These are phyloP conservation scores for Phaeotremella skinneri DNA, from an alignment of 768 basidiomycete species.

Conservation along the genomic window DNA sequence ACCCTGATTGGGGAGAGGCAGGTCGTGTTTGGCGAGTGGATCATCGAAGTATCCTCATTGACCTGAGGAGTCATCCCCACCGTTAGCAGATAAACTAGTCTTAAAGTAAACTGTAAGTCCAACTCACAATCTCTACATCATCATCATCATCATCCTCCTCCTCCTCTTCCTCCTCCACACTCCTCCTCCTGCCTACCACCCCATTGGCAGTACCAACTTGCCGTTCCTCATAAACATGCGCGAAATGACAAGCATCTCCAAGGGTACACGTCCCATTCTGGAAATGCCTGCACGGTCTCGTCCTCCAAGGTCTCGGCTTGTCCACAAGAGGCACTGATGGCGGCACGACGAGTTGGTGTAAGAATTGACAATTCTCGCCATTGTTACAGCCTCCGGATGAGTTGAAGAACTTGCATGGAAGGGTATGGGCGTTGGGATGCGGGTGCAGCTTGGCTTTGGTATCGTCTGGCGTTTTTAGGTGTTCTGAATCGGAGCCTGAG, in stretches of 20 bases:
- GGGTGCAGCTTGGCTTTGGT: conserved; percentile 7
- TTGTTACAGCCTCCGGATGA: conserved; percentile 42
- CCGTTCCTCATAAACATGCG: conserved; percentile 29
- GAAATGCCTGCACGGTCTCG: conserved; percentile 41
- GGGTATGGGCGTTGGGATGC: conserved; percentile 15
- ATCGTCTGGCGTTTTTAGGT: conserved; percentile 5
- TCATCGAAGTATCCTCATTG: conserved; percentile 12
- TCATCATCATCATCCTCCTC: conserved; percentile 38
- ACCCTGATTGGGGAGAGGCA: not conserved
- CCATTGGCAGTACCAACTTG: conserved; percentile 21
- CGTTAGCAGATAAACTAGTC: not conserved
- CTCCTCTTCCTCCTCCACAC: conserved; percentile 1
- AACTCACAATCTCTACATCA: conserved; percentile 47
- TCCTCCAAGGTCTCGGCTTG: conserved; percentile 49
- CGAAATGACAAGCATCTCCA: conserved; percentile 50
- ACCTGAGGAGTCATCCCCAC: conserved; percentile 7
- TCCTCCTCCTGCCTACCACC: conserved; percentile 9
- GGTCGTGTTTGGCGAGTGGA: not conserved
- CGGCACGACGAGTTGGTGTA: conserved; percentile 47
- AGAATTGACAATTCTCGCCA: conserved; percentile 39
- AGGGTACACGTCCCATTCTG: conserved; percentile 40
- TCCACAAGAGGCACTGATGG: conserved; percentile 31
- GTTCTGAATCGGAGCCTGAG: not conserved
- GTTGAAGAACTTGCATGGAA: conserved; percentile 49
- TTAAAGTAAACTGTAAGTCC: not conserved